Evolutionary conservation across 768 basidiomycete species (phyloP), one percentile per base, ranked within the genome.

Genomic region (Leccinellum albellum): DNA sequence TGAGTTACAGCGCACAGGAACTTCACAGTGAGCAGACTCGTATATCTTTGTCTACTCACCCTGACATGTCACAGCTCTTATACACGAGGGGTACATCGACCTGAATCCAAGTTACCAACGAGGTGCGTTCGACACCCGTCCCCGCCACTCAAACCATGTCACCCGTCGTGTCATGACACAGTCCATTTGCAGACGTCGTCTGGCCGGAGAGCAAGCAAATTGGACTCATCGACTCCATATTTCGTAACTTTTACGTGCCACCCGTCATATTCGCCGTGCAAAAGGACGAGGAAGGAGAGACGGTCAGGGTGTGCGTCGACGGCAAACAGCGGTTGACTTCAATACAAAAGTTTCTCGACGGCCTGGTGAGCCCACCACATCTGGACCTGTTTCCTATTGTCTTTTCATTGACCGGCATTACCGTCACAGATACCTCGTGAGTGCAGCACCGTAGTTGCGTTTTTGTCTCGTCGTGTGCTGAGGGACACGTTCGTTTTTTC

Each of bases 121-220:
- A 78, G 88, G 88, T 84, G 53, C 55, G 75, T 63, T 2, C 35
- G 23, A 15, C 51, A 6, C 40, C n/a, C 20, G n/a, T 12, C 37
- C 37, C 15, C 23, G 12, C 45, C 8, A 1, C 55, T 32, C 40
- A 44, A 20, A 7, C 24, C 8, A 49, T 26, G 20, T 24, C 53
- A 29, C 52, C 9, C n/a, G 37, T n/a, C 37, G n/a, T 37, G 54
- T 51, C 50, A 2, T 53, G 23, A 53, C 37, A 47, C 28, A 23
- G 14, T 21, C 50, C 26, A 21, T 51, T 8, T 51, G 17, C 45
- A 91, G 90, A 88, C 55, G 77, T 92, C 20, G 90, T 92, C 3
- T 92, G 91, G 90, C 78, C 86, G 0, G 79, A 81, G 53, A 67
- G 69, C 46, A 91, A 91, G 63, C 87, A 91, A 62, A 77, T 76